Evolutionary conservation across 345 rosid species (phyloP).

Genomic region (Lepidium sativum): DNA sequence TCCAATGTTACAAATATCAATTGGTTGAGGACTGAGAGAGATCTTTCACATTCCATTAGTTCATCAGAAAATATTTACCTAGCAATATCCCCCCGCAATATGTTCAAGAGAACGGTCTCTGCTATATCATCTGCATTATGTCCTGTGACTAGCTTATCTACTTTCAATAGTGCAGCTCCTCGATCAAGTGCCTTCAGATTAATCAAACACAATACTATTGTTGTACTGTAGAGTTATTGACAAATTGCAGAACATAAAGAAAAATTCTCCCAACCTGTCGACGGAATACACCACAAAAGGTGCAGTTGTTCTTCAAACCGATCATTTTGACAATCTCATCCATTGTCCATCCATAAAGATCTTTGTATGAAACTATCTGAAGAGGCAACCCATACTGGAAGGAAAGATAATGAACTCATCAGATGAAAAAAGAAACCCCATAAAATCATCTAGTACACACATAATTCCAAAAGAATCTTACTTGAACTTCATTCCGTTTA

Average conservation of each 20-base stretch:
- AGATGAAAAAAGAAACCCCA: not conserved
- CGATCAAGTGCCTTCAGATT: constrained; percentile 80
- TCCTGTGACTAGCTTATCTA: constrained; percentile 85
- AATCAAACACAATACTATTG: not conserved
- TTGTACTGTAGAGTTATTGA: not conserved
- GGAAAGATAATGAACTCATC: not conserved
- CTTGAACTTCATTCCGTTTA: constrained; percentile 87
- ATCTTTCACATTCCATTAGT: not conserved
- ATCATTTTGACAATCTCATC: constrained; percentile 96
- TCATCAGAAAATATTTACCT: constrained; percentile 37
- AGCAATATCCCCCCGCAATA: constrained; percentile 88
- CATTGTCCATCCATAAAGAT: constrained; percentile 98
- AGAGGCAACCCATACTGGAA: constrained; percentile 81
- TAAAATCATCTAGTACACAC: not conserved
- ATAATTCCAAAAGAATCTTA: not conserved
- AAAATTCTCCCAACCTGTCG: constrained; percentile 50
- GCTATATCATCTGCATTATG: constrained; percentile 98
- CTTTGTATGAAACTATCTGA: constrained; percentile 86
- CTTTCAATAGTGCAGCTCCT: constrained; percentile 80
- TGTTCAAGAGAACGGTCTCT: constrained; percentile 84
- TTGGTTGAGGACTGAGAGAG: not conserved
- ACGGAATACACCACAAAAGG: constrained; percentile 93
- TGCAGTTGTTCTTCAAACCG: constrained; percentile 90
- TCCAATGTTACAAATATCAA: not conserved
- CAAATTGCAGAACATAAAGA: not conserved